These are phyloP conservation scores for Solanum arcanum DNA, from an alignment of 257 asterid genomes.

Conservation along the genomic window DNA sequence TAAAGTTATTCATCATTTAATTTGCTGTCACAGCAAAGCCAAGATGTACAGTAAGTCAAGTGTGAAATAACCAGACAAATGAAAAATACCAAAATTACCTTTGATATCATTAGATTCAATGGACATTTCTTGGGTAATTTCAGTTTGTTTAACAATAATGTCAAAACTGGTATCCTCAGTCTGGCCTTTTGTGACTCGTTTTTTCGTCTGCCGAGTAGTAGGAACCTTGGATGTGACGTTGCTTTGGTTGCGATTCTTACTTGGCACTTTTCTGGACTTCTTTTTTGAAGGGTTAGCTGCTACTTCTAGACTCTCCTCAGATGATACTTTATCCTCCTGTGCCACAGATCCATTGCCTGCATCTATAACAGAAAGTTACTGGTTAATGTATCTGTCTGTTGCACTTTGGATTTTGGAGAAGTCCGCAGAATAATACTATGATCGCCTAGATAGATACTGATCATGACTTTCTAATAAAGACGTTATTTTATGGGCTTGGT, in stretches of 20 bases:
- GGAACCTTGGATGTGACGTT: conserved; percentile 12
- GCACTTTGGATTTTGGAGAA: not conserved
- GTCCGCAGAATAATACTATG: not conserved
- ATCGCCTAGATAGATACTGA: not conserved
- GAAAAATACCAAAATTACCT: conserved; percentile 32
- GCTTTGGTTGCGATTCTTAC: conserved; percentile 5
- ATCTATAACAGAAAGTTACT: conserved; percentile 1
- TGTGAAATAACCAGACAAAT: not conserved
- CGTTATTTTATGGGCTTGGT: not conserved
- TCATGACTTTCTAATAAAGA: not conserved
- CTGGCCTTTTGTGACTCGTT: conserved; percentile 16
- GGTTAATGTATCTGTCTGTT: not conserved
- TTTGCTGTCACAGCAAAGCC: not conserved
- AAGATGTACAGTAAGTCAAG: not conserved
- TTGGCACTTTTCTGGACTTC: conserved; percentile 20
- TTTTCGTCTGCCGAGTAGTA: conserved; percentile 26
- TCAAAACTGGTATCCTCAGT: conserved; percentile 7
- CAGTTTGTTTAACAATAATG: conserved; percentile 1
- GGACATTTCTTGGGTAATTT: conserved; percentile 27
- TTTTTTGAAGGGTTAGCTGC: conserved; percentile 16
- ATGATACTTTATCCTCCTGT: conserved; percentile 8
- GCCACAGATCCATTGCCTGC: conserved; percentile 21
- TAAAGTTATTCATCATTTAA: not conserved
- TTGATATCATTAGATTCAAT: conserved; percentile 19
- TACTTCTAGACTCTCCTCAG: conserved; percentile 14